Evolutionary conservation across 2,329 filamentous ascomycete genomes (phyloP), one percentile per base, ranked within the genome.

Genomic region (Colletotrichum spaethianum): DNA sequence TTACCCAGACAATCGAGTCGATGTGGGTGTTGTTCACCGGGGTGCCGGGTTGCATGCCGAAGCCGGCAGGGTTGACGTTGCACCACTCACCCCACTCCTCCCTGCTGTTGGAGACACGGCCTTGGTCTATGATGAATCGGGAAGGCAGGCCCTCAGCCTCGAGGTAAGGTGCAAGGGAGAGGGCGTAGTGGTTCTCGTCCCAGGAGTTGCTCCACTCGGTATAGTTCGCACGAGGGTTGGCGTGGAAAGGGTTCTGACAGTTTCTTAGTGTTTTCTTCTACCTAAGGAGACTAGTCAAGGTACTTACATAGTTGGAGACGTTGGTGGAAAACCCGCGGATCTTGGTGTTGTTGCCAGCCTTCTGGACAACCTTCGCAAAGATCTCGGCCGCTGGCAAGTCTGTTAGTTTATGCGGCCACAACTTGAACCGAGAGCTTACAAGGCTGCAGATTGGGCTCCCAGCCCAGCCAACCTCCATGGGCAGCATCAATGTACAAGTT

Each of bases 51-150:
- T 72, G 70, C 11, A 77, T 77, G 12, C 84, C 84, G 53, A 83
- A 85, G 1, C 83, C 83, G 4, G 83, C 79, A 7, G 77, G 79
- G n/a, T 74, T 73, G 61, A 84, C 79, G 67, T 86, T 85, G 76
- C 84, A 86, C 84, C 84, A 86, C 63, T 84, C 82, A 9, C 83
- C 82, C 82, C 83, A 84, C 52, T 80, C 78, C 63, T 77, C 67
- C 6, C 83, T 78, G 11, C 78, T 79, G n/a, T 80, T 82, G 1
- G 80, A 80, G 3, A 83, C 81, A 26, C 84, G 82, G 55, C 84
- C 83, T 75, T 84, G 82, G 74, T 86, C 84, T 75, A 86, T 78
- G 76, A 86, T 85, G 80, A 86, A 86, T 69, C 80, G 78, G 4
- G 82, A 75, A 1, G 84, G 84, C 20, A 86, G 79, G 4, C 82